These are phyloP conservation scores for Eucalyptus camaldulensis DNA, from an alignment of 345 rosid species.

Conservation along the genomic window DNA sequence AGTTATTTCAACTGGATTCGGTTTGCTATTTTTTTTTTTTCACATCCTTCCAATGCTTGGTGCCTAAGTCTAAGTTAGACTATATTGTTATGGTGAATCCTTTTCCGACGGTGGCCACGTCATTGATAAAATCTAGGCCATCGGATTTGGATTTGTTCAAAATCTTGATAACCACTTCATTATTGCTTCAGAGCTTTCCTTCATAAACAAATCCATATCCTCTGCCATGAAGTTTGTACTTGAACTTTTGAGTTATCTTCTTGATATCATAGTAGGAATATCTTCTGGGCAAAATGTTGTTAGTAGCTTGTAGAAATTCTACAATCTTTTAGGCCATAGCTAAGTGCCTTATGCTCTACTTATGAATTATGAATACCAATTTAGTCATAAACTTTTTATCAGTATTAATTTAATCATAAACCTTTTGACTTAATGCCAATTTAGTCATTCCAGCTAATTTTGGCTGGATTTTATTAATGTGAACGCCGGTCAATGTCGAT, in stretches of 20 bases:
- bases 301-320: background rate
- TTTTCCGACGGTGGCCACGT: accelerated
- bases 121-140: background rate
- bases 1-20: no score
- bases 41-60: no score
- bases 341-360: background rate
- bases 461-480: accelerated
- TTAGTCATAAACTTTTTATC: accelerated
- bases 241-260: background rate
- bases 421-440: accelerated
- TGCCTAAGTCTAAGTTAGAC: no score
- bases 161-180: background rate
- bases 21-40: no score
- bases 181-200: background rate
- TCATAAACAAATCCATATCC: no score
- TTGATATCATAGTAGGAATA: background rate
- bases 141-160: background rate
- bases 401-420: accelerated
- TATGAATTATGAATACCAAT: no score
- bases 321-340: background rate
- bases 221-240: background rate
- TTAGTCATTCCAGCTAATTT: accelerated
- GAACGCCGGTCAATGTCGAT: accelerated
- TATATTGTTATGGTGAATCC: background rate
- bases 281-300: background rate